Evolutionary conservation across 495 filamentous ascomycete genomes (phyloP).

Genomic region (Beverwykella pulmonaria): DNA sequence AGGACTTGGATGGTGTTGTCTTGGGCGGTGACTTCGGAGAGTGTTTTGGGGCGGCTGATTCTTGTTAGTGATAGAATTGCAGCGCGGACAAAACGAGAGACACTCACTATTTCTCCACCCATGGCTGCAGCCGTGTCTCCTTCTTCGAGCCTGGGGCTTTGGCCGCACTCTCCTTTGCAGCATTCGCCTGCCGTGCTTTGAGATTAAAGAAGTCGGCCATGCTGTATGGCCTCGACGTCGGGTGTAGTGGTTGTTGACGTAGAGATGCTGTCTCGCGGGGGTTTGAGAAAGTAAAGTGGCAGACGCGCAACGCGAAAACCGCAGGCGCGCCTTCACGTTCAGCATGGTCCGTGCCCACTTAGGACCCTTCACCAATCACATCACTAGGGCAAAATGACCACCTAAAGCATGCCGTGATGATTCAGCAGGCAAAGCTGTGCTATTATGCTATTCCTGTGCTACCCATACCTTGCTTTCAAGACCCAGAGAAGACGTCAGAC

Average conservation of each 20-base stretch:
- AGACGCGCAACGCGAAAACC: constrained; percentile 27
- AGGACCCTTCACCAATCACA: constrained; percentile 16
- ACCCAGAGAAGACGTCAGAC: background rate
- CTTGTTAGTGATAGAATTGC: background rate
- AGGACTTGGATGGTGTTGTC: constrained; percentile 95
- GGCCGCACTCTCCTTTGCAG: constrained; percentile 58
- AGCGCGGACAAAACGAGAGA: background rate
- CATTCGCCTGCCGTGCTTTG: constrained; percentile 85
- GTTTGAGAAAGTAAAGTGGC: constrained; percentile 2
- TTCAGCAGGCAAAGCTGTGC: background rate
- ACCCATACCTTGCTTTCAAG: background rate
- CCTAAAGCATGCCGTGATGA: background rate
- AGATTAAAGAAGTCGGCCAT: constrained; percentile 93
- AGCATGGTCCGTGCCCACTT: background rate
- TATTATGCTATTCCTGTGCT: constrained; percentile 2
- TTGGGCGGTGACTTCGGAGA: constrained; percentile 95
- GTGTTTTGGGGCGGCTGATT: constrained; percentile 81
- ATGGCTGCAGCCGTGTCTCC: constrained; percentile 76
- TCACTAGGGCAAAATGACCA: background rate
- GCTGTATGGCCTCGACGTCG: background rate
- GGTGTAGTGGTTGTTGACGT: background rate
- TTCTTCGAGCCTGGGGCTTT: constrained; percentile 60
- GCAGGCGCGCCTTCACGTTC: constrained; percentile 31
- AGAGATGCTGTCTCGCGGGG: constrained; percentile 1
- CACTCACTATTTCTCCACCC: constrained; percentile 99